Base-by-base conservation (phyloP, 352 stramenopile species). In the Phytophthora megakarya region DNA sequence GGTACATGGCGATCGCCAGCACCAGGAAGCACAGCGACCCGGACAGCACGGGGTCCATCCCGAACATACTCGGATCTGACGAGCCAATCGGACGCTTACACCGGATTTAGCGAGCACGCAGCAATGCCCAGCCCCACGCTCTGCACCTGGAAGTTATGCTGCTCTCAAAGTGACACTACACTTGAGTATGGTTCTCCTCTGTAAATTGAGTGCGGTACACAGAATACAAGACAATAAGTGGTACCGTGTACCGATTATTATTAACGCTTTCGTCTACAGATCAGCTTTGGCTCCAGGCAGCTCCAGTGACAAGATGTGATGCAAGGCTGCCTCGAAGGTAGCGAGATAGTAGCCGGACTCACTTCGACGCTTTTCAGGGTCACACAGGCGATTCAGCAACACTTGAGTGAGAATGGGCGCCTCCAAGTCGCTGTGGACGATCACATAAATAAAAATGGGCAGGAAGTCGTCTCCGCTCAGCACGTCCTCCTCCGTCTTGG, bases 361-460 rank as follows among this genome's bases (percentile, higher is more conserved):
- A 43, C 85, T 93, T 21, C 81, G 81, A 11, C 86, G 83, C 69
- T 93, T 92, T 63, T 95, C 86, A 5, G 83, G 85, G 49, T 95
- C 86, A 51, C 86, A 92, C 23, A 95, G 76, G 22, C 81, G 84
- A 64, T 93, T 93, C 35, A 95, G 67, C 58, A 93, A 73, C 47
- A 92, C 81, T 63, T 93, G 81, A 16, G 85, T 92, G 57, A 92
- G 78, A 62, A 95, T 91, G 2, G 86, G 86, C 25, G 84, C 65
- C 38, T 79, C 70, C 30, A 95, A 66, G 19, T 92, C 75, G 60
- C 80, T 89, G 67, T 93, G 84, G 32, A 95, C 84, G 64, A 95
- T 89, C 62, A 95, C 84, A 74, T 93, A 93, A 74, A 95, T 90
- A 77, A 95, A 93, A 69, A 95, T 93, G 42, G 84, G 84, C 66